phyloP scores from a whole-genome alignment of 2,329 filamentous ascomycete genomes.

The Aureobasidium melanogenum region DNA sequence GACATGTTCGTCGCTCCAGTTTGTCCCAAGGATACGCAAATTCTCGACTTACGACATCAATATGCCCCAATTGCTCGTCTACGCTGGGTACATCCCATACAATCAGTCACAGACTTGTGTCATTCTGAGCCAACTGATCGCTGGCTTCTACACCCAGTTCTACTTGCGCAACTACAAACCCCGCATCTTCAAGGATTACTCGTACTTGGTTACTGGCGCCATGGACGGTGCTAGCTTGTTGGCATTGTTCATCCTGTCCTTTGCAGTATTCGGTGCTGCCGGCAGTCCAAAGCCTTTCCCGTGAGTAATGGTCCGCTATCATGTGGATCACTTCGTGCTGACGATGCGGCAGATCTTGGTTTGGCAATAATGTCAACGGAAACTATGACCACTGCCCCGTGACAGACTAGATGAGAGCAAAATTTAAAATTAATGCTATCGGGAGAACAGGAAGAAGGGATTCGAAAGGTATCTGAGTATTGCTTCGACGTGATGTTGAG shows the following conservation, averaged over 20 bases:
- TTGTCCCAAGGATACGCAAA: conserved; percentile 37
- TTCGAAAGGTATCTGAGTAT: background rate
- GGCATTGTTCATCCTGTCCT: conserved; percentile 45
- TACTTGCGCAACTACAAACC: conserved; percentile 46
- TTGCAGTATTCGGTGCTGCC: conserved; percentile 43
- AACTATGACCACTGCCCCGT: conserved; percentile 42
- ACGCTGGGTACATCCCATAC: conserved; percentile 46
- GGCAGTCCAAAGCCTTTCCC: conserved; percentile 36
- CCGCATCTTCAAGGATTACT: conserved; percentile 45
- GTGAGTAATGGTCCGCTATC: background rate
- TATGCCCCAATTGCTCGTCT: conserved; percentile 47
- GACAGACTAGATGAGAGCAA: background rate
- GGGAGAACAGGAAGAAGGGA: background rate
- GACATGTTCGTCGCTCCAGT: conserved; percentile 23
- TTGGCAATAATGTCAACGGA: conserved; percentile 44
- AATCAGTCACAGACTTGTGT: conserved; percentile 49
- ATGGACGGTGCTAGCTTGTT: conserved; percentile 44
- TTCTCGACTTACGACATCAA: conserved; percentile 35
- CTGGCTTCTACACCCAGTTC: conserved; percentile 43
- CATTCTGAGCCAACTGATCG: conserved; percentile 34
- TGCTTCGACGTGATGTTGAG: background rate
- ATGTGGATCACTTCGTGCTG: background rate
- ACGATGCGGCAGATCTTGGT: conserved; percentile 36
- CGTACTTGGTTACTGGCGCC: conserved; percentile 45
- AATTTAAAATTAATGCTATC: too few relatives aligned